phyloP scores from a whole-genome alignment of 805 yeast species.

The Ogataea pignaliae region DNA sequence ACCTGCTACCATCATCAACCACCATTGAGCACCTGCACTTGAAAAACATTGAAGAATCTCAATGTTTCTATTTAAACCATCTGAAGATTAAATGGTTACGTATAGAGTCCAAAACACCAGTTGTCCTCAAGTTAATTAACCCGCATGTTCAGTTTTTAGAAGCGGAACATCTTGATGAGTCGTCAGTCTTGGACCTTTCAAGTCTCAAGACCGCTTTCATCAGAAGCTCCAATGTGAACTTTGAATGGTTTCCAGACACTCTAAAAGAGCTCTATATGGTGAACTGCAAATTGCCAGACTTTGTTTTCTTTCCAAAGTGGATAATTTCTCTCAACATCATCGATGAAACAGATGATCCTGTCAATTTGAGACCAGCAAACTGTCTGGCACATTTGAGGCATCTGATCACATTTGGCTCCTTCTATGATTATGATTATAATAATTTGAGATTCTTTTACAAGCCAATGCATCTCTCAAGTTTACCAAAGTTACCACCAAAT shows the following conservation, averaged over 20 bases:
- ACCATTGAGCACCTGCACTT: neutral
- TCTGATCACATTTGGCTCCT: neutral
- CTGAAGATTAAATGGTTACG: neutral
- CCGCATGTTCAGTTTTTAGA: neutral
- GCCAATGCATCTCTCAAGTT: neutral
- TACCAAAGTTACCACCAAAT: neutral
- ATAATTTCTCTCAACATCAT: neutral
- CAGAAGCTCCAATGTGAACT: neutral
- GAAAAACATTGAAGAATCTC: neutral
- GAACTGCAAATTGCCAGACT: neutral
- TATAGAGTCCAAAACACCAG: conserved; percentile 1
- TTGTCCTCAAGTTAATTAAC: neutral
- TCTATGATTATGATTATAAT: neutral
- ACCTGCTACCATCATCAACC: neutral
- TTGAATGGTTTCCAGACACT: neutral
- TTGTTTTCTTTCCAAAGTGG: neutral
- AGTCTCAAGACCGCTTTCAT: neutral
- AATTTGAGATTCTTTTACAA: neutral
- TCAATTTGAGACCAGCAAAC: neutral
- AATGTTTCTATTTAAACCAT: neutral
- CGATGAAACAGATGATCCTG: neutral
- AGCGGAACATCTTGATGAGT: neutral
- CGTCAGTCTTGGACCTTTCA: neutral
- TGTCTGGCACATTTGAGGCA: neutral
- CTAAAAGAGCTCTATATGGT: neutral